Base-by-base conservation (phyloP, 257 asterid genomes). In the Penstemon davidsonii region DNA sequence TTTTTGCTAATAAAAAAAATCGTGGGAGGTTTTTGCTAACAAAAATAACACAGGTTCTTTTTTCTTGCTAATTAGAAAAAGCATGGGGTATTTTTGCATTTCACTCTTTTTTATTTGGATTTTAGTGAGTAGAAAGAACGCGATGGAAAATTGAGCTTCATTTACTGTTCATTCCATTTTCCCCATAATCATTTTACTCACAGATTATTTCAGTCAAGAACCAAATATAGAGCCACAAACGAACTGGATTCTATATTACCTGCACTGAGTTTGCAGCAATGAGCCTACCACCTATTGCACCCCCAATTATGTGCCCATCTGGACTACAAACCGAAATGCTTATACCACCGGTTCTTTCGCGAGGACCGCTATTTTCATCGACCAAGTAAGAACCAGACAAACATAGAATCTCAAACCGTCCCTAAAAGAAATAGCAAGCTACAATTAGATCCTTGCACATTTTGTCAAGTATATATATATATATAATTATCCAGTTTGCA, bases 221-320 rank as follows among this genome's bases (percentile, higher is more conserved):
- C 33, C 33, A 25, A 25, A 25, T 25, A 25, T 25, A 25, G 33
- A 25, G 33, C 33, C 33, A 25, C 2, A 25, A 25, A 25, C 33
- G 33, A 25, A 25, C 33, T 25, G 2, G 33, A 25, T 25, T 25
- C 33, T 25, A 25, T 25, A 25, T 25, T 83, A 88, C 96, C 94
- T 86, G 94, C 65, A 86, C 88, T 7, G 92, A 73, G 64, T 68
- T 82, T 64, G 88, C 85, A 4, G 96, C 95, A 44, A 74, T 58
- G 68, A 89, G 96, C 64, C 66, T 83, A 71, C 96, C 95, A 4
- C 96, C 92, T 40, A 87, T 72, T 10, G 96, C 96, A 43, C 96
- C 96, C 33, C 96, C 92, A 3, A 84, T 60, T 33, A 88, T 80
- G 47, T 84, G 92, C 15, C 96, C 92, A 56, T 86, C 90, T 4